Base-by-base conservation (phyloP, 148 eudicot species). In the Nepenthes gracilis region DNA sequence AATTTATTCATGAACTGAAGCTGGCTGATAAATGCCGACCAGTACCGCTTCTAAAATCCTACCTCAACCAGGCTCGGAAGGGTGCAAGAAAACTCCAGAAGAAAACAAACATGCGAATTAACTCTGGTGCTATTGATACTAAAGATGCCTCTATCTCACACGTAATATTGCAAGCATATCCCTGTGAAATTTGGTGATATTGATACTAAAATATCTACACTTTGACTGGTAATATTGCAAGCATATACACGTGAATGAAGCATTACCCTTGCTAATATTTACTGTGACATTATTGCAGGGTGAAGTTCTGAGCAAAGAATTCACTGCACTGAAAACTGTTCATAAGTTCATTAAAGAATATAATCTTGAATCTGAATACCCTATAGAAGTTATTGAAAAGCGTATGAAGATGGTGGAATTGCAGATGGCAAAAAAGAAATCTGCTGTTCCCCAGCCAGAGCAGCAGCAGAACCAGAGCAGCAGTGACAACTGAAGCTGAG, bases 11-110 rank as follows among this genome's bases (percentile, higher is more conserved):
- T 53, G 73, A 78, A 54, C 70, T 75, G 57, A 70, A 60, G 58
- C 72, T 78, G 62, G 45, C 73, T 49, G 67, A 73, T 23, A 68
- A 70, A 61, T 81, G 72, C 61, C 74, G 78, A 32, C 82, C 78
- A 35, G 74, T 75, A n/a, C 64, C 67, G 35, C 57, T 81, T 12
- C 64, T 77, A 47, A 65, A 75, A 55, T 72, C 72, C 48, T 64
- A 69, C 40, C 52, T 72, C 58, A 35, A 61, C 51, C 70, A 69
- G 35, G 60, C 75, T 50, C 69, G 65, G 63, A 45, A 68, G 56
- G 52, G 72, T 62, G 66, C 57, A 65, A 34, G 60, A 74, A 59
- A 43, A 54, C 61, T 60, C 61, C 37, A 71, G 65, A 60, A 69
- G 43, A 51, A 40, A 40, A 40, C 4, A 40, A 40, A 40, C 6